These are phyloP conservation scores for Fusarium sp. DNA, from an alignment of 2,329 filamentous ascomycete genomes.

Conservation along the genomic window DNA sequence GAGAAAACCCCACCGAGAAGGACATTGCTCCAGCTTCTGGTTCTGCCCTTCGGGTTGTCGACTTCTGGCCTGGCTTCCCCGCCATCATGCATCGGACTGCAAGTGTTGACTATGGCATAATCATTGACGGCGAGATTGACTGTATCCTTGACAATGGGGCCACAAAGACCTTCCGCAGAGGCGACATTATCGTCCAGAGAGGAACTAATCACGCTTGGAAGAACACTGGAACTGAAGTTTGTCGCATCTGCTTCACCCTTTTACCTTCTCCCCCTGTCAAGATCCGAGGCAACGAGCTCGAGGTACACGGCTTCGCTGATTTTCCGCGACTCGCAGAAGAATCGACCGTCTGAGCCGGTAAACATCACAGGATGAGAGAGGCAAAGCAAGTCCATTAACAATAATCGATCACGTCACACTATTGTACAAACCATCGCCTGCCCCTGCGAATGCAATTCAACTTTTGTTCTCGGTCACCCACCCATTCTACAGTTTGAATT, in stretches of 20 bases:
- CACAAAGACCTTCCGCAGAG: conserved; percentile 24
- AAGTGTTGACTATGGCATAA: conserved; percentile 36
- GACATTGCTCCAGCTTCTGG: conserved; percentile 31
- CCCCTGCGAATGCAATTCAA: background rate
- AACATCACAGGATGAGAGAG: background rate
- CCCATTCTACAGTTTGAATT: background rate
- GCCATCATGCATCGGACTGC: conserved; percentile 36
- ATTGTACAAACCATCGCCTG: background rate
- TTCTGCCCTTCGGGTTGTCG: conserved; percentile 30
- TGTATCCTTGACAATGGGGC: conserved; percentile 35
- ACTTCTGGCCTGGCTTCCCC: conserved; percentile 34
- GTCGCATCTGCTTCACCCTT: conserved; percentile 37
- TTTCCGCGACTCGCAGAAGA: conserved; percentile 31
- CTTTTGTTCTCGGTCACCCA: background rate
- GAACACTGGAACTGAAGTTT: conserved; percentile 28
- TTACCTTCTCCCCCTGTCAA: conserved; percentile 30
- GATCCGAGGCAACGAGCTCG: conserved; percentile 31
- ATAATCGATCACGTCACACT: background rate
- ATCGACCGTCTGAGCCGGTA: background rate
- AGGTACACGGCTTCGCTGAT: conserved; percentile 36
- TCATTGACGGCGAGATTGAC: conserved; percentile 36
- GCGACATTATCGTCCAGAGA: conserved; percentile 37
- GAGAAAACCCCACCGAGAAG: conserved; percentile 25
- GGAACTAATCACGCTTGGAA: conserved; percentile 40
- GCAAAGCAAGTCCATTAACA: background rate